Evolutionary conservation across 2,329 filamentous ascomycete species (phyloP), one percentile per base, ranked within the genome.

Genomic region (Lachnellula occidentalis): DNA sequence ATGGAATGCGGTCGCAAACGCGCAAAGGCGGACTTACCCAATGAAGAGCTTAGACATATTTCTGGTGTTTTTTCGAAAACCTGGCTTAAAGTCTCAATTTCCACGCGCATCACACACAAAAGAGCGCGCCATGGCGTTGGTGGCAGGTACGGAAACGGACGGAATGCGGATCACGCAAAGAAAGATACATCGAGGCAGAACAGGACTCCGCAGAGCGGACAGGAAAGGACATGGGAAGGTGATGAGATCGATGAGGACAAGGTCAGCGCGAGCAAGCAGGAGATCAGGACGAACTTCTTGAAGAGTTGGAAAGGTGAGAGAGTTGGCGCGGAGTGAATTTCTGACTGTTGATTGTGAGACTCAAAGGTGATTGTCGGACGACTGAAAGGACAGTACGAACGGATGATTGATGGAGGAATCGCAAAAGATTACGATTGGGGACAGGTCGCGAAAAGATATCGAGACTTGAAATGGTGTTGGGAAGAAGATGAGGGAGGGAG

Each of bases 1-100:
- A 39, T 21, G 51, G 45, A 39, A 24, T 17, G 48, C 19, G 14
- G 36, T 34, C 47, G 56, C 53, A 48, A 45, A 48, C 27, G 56
- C 54, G 55, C 54, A 19, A 53, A 56, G 21, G 52, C 52, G 48
- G 56, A 70, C 87, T 77, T 80, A 95, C 91, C 91, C 91, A 73
- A 96, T 90, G 72, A 96, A 96, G 67, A 96, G 82, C 75, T 96
- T 96, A 57, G 91, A 86, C 92, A 96, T 96, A 31, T 61, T 67
- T 77, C 72, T 64, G 64, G 61, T 62, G 53, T 59, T 60, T 56
- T 66, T 50, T 66, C 56, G 64, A 60, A 64, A 64, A 67, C 60
- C 64, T 67, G 65, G 59, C 56, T 63, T 55, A 65, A 69, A 68
- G 64, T 70, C 67, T 72, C 69, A 72, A 72, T 70, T 58, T 69